These are phyloP conservation scores for Salix koriyanagi DNA, from an alignment of 345 rosid genomes.

Conservation along the genomic window DNA sequence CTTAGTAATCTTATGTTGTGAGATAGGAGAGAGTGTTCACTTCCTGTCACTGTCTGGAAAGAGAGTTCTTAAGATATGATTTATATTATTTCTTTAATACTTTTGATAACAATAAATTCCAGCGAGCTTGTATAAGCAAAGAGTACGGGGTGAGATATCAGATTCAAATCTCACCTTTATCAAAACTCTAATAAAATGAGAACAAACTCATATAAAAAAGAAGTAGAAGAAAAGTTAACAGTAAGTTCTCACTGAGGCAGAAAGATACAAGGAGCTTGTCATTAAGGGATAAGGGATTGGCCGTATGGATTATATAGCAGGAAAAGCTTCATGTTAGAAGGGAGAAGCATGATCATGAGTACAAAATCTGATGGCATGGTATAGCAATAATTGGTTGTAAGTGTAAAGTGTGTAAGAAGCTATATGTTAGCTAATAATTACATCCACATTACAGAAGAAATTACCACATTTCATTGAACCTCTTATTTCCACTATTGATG, in stretches of 20 bases:
- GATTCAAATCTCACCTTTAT: not conserved
- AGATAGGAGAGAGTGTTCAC: too few relatives aligned
- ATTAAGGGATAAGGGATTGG: not conserved
- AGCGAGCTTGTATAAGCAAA: not conserved
- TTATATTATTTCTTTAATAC: too few relatives aligned
- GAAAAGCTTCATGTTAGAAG: not conserved
- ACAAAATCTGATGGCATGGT: not conserved
- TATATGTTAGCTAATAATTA: not conserved
- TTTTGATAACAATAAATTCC: not conserved
- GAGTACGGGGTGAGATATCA: not conserved
- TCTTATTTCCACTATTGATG: not conserved
- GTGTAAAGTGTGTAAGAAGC: not conserved
- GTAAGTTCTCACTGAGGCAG: not conserved
- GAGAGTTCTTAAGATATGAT: too few relatives aligned
- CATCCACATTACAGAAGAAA: not conserved
- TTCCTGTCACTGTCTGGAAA: too few relatives aligned
- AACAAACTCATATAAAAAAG: not conserved
- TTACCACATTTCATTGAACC: not conserved
- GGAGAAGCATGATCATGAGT: not conserved
- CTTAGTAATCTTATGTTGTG: too few relatives aligned
- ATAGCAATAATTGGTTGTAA: not conserved
- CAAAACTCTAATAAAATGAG: not conserved
- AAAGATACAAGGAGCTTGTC: not conserved
- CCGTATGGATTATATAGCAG: not conserved
- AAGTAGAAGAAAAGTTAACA: too few relatives aligned